Evolutionary conservation across 2,329 filamentous ascomycete genomes (phyloP), one percentile per base, ranked within the genome.

Genomic region (Aspergillus pseudotamarii): DNA sequence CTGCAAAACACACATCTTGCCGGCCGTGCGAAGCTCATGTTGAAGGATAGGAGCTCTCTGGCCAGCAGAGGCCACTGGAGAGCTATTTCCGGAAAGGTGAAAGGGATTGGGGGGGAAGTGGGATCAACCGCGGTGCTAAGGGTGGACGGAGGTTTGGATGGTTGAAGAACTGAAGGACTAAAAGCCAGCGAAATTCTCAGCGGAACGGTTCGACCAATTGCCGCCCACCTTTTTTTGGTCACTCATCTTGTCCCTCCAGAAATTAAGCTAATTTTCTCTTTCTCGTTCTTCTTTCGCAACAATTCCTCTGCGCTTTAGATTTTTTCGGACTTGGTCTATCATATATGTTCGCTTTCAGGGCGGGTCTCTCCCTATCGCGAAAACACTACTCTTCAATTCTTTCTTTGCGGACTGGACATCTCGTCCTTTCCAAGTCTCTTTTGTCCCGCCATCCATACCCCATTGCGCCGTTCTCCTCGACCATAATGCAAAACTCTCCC

Each of bases 1-100:
- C 75, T 79, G 75, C 81, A 83, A 66, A 85, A 80, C 59, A 85
- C 75, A 73, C 83, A 85, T 78, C 80, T 78, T 66, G 80, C 78
- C 41, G 82, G 79, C 55, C 81, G 78, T 71, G 79, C 74, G 75
- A 83, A 72, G 72, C 79, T 84, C 83, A 85, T 85, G 61, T 57
- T 78, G 72, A 63, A 60, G 36, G 60, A 54, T 36, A 56, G 61
- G 61, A 67, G 66, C 70, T 77, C 67, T 69, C 70, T 65, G 71
- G 73, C 72, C 72, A 74, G 66, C 65, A 66, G 48, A 68, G 66
- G 69, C 72, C 69, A 65, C 63, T 54, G 21, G 61, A 67, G 61
- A 65, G 56, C 61, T 64, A 64, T 62, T 62, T 59, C 56, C 48
- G 50, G 51, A 34, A 48, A 58, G 53, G 62, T 57, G 54, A 51